Percentiles rank a stretch among this genome's conserved stretches.
phyloP scores from a whole-genome alignment of 2,329 filamentous ascomycete species.

The Aspergillus ochraceoroseus region DNA sequence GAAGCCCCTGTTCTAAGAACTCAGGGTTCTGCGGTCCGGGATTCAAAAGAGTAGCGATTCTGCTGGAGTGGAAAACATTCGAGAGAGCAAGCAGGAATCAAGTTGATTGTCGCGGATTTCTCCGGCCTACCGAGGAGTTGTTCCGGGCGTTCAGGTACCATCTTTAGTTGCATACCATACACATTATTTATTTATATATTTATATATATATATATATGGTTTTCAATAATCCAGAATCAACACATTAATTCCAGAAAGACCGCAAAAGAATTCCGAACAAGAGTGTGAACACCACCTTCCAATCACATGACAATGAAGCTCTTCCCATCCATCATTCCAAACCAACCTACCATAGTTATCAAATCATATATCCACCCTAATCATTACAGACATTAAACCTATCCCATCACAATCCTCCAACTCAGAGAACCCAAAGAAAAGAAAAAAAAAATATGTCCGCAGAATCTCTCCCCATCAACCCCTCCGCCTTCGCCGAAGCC shows the following conservation, averaged over 20 bases:
- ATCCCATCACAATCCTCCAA: not conserved
- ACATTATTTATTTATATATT: too few relatives aligned
- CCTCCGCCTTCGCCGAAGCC: slow-evolving; percentile 51
- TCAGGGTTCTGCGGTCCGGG: too few relatives aligned
- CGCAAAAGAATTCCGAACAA: too few relatives aligned
- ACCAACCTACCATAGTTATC: not conserved
- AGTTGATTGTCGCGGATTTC: slow-evolving; percentile 13
- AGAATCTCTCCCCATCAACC: slow-evolving; percentile 47
- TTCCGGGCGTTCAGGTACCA: too few relatives aligned
- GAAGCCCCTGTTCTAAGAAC: slow-evolving; percentile 4
- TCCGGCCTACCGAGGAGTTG: slow-evolving; percentile 19
- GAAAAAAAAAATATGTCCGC: slow-evolving; percentile 44
- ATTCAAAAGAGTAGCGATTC: not conserved
- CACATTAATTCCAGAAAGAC: too few relatives aligned
- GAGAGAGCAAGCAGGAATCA: slow-evolving; percentile 1
- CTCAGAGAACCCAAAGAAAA: too few relatives aligned
- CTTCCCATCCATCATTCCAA: not conserved
- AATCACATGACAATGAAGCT: too few relatives aligned
- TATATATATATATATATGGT: too few relatives aligned
- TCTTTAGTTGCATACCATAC: too few relatives aligned
- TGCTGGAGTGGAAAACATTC: not conserved
- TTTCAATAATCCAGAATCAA: too few relatives aligned
- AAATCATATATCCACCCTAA: too few relatives aligned
- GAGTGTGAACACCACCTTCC: not conserved
- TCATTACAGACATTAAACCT: not conserved